Evolutionary conservation across 768 basidiomycete genomes (phyloP), one percentile per base, ranked within the genome.

Genomic region (Suillus fuscotomentosus): DNA sequence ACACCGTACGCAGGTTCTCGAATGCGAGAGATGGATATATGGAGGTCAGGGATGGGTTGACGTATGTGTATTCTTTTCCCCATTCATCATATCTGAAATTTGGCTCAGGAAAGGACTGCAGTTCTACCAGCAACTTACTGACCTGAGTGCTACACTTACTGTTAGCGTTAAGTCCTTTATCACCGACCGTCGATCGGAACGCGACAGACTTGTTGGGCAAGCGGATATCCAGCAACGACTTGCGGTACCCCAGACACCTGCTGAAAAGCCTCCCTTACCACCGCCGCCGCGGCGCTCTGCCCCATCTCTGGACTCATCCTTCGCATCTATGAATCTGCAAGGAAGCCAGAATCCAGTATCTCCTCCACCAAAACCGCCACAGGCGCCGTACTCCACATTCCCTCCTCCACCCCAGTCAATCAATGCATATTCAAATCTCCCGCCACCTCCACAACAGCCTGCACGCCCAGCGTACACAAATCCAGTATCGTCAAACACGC

Each of bases 21-120:
- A 80, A 83, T n/a, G 90, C 93, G 1, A 83, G 90, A 31, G 94
- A 95, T 70, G 85, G 85, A 8, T 98, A 95, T 73, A 88, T 88
- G 81, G 93, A 97, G 75, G 89, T 95, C 41, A 82, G 90, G 8
- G 90, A 91, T 72, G 95, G 95, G 17, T 73, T 96, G 50, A 87
- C 86, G 92, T 93, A 73, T 66, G 91, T 87, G 54, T 45, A 60
- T 63, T 36, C 39, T 43, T 48, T 48, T 60, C 45, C 50, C 63
- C 45, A 60, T 31, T 50, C 31, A 24, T 60, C 31, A 4, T 64
- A 62, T 8, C 70, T 68, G 50, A 66, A 17, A 61, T 48, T 39
- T 27, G 50, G 14, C 68, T 67, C 73, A 95, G 92, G 14, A 96
- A 95, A 73, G 97, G 96, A 0, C 79, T 94, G 2, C 87, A 90